Evolutionary conservation across 768 basidiomycete species (phyloP).

Genomic region (Boletus reticuloceps): DNA sequence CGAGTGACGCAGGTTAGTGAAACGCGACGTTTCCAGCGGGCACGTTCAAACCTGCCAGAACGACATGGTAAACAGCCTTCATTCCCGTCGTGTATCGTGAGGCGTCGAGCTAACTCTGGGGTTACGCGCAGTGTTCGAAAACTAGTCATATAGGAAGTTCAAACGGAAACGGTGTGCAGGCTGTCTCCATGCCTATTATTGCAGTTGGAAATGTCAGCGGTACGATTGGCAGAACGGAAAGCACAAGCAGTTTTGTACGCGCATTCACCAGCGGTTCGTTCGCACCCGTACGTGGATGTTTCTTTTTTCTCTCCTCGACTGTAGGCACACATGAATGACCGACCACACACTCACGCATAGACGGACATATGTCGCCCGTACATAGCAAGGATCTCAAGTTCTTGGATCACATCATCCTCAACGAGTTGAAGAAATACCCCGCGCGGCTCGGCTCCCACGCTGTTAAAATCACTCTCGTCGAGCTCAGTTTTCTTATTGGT

Average conservation of each 20-base stretch:
- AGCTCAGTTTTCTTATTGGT: slow-evolving; percentile 20
- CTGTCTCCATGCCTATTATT: too few species aligned
- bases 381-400: slow-evolving; percentile 26
- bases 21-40: too few species aligned
- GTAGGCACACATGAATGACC: neutral
- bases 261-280: slow-evolving; percentile 18
- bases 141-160: too few species aligned
- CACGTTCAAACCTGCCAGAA: too few species aligned
- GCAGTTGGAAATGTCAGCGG: too few species aligned
- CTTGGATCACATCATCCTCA: slow-evolving; percentile 24
- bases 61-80: too few species aligned
- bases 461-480: slow-evolving; percentile 23
- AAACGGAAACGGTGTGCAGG: too few species aligned
- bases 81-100: too few species aligned
- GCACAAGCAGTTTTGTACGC: slow-evolving; percentile 26
- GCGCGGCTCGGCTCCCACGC: slow-evolving; percentile 6
- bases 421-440: slow-evolving; percentile 21
- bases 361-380: slow-evolving; percentile 21
- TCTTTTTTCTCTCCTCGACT: too few species aligned
- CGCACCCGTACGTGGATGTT: slow-evolving; percentile 14
- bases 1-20: too few species aligned
- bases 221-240: slow-evolving; percentile 20
- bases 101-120: too few species aligned
- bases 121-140: too few species aligned
- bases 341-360: neutral